phyloP scores from a whole-genome alignment of 2,329 filamentous ascomycete genomes.

The Aspergillus aculeatinus region DNA sequence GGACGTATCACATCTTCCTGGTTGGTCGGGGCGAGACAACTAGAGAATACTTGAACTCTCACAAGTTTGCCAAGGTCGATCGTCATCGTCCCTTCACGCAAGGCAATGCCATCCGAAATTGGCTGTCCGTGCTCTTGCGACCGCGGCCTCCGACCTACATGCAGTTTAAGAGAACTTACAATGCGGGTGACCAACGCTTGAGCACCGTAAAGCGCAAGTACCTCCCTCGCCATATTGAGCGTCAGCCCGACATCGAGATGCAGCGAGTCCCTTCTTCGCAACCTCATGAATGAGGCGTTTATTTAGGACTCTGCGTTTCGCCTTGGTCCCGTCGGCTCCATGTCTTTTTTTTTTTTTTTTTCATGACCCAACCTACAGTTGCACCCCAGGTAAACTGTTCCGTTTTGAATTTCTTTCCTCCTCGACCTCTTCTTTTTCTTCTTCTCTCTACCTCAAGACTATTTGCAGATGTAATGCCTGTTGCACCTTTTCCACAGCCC shows the following conservation, averaged over 20 bases:
- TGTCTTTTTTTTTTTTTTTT: neutral
- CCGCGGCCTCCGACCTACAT: slow-evolving; percentile 87
- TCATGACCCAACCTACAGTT: neutral
- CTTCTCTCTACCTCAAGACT: neutral
- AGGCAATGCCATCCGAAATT: slow-evolving; percentile 72
- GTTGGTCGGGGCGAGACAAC: slow-evolving; percentile 92
- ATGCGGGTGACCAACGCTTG: slow-evolving; percentile 81
- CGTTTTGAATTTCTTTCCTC: slow-evolving; percentile 2
- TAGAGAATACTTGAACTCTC: slow-evolving; percentile 89
- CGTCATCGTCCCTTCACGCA: slow-evolving; percentile 89
- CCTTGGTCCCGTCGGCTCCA: neutral
- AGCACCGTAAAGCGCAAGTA: slow-evolving; percentile 58
- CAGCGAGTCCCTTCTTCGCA: slow-evolving; percentile 53
- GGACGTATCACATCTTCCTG: slow-evolving; percentile 86
- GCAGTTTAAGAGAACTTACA: slow-evolving; percentile 74
- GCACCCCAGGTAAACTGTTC: neutral
- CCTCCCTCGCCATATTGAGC: slow-evolving; percentile 48
- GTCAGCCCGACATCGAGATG: slow-evolving; percentile 69
- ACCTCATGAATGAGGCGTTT: slow-evolving; percentile 17
- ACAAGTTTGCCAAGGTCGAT: slow-evolving; percentile 91
- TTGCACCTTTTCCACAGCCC: slow-evolving; percentile 3
- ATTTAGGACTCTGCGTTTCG: too few species aligned
- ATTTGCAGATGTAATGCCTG: slow-evolving; percentile 4
- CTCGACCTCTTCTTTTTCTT: neutral
- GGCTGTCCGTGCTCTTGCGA: slow-evolving; percentile 74